Percentiles rank a stretch among this genome's conserved stretches.
phyloP scores from a whole-genome alignment of 202 grass and related monocot genomes.

The Alloteropsis angusta region DNA sequence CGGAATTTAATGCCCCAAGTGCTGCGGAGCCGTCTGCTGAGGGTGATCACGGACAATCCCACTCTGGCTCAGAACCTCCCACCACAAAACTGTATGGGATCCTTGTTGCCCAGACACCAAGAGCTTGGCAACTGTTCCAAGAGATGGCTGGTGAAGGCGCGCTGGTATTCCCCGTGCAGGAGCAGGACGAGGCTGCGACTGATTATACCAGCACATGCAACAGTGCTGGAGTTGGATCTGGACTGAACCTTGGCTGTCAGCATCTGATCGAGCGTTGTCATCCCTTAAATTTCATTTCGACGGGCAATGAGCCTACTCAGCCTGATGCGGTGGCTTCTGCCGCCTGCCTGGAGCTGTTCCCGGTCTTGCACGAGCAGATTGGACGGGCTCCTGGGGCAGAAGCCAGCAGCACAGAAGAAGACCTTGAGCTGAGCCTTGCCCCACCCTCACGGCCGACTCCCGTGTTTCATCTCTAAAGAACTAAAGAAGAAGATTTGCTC shows the following conservation, averaged over 20 bases:
- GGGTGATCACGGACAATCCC: not conserved
- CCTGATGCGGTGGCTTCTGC: not conserved
- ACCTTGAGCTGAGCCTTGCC: conserved; percentile 41
- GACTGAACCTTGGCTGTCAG: not conserved
- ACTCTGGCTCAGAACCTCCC: not conserved
- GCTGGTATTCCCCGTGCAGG: not conserved
- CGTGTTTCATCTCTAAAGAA: not conserved
- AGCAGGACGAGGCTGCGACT: not conserved
- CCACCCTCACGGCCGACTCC: not conserved
- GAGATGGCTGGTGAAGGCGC: conserved; percentile 26
- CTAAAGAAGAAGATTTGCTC: not conserved
- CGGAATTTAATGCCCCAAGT: not conserved
- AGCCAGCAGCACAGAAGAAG: not conserved
- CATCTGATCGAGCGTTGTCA: not conserved
- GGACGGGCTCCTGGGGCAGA: conserved; percentile 3
- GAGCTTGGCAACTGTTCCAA: conserved; percentile 16
- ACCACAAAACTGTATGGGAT: not conserved
- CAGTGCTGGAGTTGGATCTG: not conserved
- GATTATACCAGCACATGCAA: not conserved
- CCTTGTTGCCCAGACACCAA: not conserved
- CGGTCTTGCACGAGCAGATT: conserved; percentile 23
- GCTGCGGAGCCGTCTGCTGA: not conserved
- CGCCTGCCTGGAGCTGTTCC: conserved; percentile 50
- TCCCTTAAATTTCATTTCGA: not conserved
- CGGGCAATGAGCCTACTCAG: not conserved